Conservation (phyloP, 1,139 yeast genomes). For the Nakaseomyces delphensis region DNA sequence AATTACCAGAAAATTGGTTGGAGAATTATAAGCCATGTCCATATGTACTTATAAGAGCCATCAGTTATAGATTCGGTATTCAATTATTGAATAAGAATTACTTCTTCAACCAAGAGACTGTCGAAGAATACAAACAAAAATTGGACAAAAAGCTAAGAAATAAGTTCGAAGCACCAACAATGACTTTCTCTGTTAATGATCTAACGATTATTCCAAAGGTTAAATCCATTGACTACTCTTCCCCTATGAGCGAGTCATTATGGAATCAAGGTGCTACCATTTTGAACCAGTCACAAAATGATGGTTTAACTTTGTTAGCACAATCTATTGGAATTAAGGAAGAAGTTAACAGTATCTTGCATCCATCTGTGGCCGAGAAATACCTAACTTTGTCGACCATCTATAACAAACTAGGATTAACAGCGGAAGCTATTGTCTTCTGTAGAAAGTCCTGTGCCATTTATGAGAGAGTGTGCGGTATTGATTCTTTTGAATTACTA, state of each 20-base stretch:
- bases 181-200: slow-evolving; percentile 51
- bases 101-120: slow-evolving; percentile 37
- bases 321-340: slow-evolving; percentile 71
- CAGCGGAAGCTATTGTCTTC: slow-evolving; percentile 53
- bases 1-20: slow-evolving; percentile 45
- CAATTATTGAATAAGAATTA: slow-evolving; percentile 55
- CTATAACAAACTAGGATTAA: slow-evolving; percentile 53
- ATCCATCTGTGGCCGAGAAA: slow-evolving; percentile 68
- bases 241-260: slow-evolving; percentile 67
- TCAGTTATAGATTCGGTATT: slow-evolving; percentile 73
- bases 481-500: slow-evolving; percentile 70
- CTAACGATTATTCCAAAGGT: slow-evolving; percentile 65
- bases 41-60: slow-evolving; percentile 54
- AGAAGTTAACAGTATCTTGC: slow-evolving; percentile 76
- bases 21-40: slow-evolving; percentile 31
- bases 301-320: slow-evolving; percentile 49
- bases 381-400: slow-evolving; percentile 58
- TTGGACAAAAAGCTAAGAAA: slow-evolving; percentile 35
- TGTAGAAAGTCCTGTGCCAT: slow-evolving; percentile 66
- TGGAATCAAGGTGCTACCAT: slow-evolving; percentile 61
- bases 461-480: slow-evolving; percentile 71
- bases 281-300: slow-evolving; percentile 35
- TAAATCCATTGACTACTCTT: slow-evolving; percentile 59
- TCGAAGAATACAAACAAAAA: slow-evolving; percentile 34
- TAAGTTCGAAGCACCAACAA: slow-evolving; percentile 26